Base-by-base conservation (phyloP, 495 filamentous ascomycete genomes). In the Trichoderma virens region DNA sequence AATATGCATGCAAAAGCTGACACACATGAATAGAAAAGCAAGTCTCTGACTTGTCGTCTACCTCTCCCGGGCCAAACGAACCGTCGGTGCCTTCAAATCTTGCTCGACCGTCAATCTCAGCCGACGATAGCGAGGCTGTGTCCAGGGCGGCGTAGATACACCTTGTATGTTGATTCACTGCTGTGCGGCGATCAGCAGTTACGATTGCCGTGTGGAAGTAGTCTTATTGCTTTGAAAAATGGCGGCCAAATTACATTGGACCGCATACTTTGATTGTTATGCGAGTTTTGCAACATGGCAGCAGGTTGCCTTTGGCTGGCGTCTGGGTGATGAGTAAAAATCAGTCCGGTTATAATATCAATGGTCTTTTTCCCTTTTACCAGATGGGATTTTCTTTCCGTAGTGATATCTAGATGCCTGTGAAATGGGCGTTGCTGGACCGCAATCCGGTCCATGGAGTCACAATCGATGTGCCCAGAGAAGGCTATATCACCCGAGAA, bases 1-100 rank as follows among this genome's bases (percentile, higher is more conserved):
- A 35, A 2, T 25, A 9, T n/a, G 16, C 8, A 47, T 47, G 3
- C 43, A 20, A 47, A 30, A 0, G 30, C 32, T 35, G 31, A 38
- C 32, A 27, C 13, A 13, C 14, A n/a, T 31, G 60, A 9, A 16
- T n/a, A 62, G 61, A 62, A 16, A 62, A 62, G n/a, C 61, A 62
- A 30, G 18, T 62, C 34, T 6, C 38, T 20, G 61, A 62, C 5
- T 27, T 62, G 39, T 62, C 60, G 14, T 8, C 35, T 7, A 41
- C 5, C n/a, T 41, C 34, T 47, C 35, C 39, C 2, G 16, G 13
- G 6, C 27, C 35, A 11, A 62, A 30, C 5, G 39, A 38, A 18
- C 61, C 61, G 7, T 41, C 61, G 6, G 27, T 62, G 8, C 25
- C 34, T 30, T 62, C 61, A 16, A 56, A 56, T 18, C 51, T 56